Evolutionary conservation across 2,329 filamentous ascomycete genomes (phyloP).

Genomic region (Neospermospora avenae): DNA sequence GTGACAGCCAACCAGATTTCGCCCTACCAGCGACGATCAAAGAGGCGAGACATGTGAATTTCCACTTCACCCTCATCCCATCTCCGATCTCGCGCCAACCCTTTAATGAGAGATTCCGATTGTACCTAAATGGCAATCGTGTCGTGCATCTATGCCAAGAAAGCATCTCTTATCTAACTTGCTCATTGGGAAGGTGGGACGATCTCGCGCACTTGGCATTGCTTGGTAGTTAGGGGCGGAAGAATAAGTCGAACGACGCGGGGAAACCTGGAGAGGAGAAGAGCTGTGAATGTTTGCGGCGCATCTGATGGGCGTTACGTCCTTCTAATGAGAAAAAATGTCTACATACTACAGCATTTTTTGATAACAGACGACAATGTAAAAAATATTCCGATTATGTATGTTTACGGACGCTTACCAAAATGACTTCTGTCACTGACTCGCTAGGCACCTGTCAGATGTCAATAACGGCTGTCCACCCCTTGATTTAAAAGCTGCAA

Average conservation of each 20-base stretch:
- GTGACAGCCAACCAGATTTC: constrained; percentile 1
- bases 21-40: background rate
- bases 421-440: background rate
- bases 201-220: constrained; percentile 1
- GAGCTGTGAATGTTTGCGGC: background rate
- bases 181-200: constrained; percentile 1
- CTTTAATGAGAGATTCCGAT: background rate
- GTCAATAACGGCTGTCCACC: background rate
- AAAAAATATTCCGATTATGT: background rate
- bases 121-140: background rate
- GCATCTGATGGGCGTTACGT: background rate
- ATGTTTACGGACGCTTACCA: background rate
- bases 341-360: too few species aligned
- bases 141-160: constrained; percentile 3
- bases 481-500: background rate
- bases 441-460: background rate
- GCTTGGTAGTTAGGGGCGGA: background rate
- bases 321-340: too few species aligned
- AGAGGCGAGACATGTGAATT: background rate
- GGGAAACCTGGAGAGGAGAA: background rate
- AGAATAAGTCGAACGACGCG: background rate
- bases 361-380: too few species aligned
- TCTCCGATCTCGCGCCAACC: background rate
- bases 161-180: background rate
- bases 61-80: background rate